These are phyloP conservation scores for Melaleuca quinquenervia DNA, from an alignment of 345 rosid genomes.

Conservation along the genomic window DNA sequence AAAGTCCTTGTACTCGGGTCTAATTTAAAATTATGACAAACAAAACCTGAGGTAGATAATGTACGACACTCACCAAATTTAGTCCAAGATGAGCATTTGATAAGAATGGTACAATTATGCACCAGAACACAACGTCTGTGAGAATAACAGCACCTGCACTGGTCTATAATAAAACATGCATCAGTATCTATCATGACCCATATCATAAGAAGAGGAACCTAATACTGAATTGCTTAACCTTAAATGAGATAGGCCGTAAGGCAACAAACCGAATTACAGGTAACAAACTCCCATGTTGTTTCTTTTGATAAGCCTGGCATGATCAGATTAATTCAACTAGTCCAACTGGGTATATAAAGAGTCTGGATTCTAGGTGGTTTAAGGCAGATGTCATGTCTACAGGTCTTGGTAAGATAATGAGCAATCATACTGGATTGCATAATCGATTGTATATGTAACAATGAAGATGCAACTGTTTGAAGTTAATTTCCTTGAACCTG, in stretches of 20 bases:
- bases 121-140: conserved; percentile 74
- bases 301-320: background rate
- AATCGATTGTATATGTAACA: background rate
- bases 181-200: background rate
- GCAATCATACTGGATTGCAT: background rate
- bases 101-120: conserved; percentile 55
- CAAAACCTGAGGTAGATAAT: background rate
- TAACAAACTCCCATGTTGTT: background rate
- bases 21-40: background rate
- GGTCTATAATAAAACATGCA: conserved; percentile 27
- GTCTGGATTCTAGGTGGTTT: background rate
- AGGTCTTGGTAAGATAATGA: background rate
- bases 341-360: background rate
- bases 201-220: background rate
- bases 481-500: background rate
- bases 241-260: background rate
- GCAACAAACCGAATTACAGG: background rate
- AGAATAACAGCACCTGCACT: conserved; percentile 81
- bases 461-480: background rate
- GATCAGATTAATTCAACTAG: background rate
- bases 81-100: conserved; percentile 53
- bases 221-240: background rate
- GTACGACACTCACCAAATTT: conserved; percentile 36
- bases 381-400: background rate
- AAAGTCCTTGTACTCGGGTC: background rate